Percentiles rank a stretch among this genome's conserved stretches.
These are phyloP conservation scores for Rutstroemia sp. DNA, from an alignment of 2,329 filamentous ascomycete genomes.

Conservation along the genomic window DNA sequence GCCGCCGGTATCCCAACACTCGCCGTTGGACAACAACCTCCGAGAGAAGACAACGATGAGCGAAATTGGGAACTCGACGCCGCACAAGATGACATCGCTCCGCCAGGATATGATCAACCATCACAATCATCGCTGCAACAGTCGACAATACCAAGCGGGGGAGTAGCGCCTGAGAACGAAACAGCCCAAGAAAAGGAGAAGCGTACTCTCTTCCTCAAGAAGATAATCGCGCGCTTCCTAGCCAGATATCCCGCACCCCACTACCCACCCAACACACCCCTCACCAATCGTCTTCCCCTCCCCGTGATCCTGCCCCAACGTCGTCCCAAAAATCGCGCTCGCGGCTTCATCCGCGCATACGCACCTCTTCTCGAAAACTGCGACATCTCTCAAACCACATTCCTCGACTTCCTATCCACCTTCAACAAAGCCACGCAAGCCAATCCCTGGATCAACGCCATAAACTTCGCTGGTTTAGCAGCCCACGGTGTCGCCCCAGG, in stretches of 20 bases:
- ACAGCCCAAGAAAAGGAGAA: background rate
- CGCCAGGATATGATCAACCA: background rate
- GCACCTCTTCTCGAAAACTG: slow-evolving; percentile 37
- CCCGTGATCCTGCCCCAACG: slow-evolving; percentile 46
- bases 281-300: slow-evolving; percentile 25
- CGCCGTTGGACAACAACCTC: background rate
- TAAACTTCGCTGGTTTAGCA: slow-evolving; percentile 35
- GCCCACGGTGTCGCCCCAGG: slow-evolving; percentile 30
- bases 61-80: slow-evolving; percentile 23
- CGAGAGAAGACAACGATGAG: slow-evolving; percentile 16
- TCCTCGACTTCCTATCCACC: slow-evolving; percentile 40
- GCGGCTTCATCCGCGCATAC: slow-evolving; percentile 47
- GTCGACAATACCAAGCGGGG: background rate
- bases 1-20: no score
- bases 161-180: background rate
- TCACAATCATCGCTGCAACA: no score
- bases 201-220: background rate
- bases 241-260: background rate
- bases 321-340: slow-evolving; percentile 37
- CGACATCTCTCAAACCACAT: slow-evolving; percentile 41
- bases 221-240: background rate
- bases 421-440: slow-evolving; percentile 38
- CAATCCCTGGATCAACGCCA: slow-evolving; percentile 32
- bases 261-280: background rate
- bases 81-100: slow-evolving; percentile 5